A percentile compares a stretch with the other conserved stretches of the same genome.
Evolutionary conservation across 495 filamentous ascomycete species (phyloP).

Genomic region (Articulospora tetracladia): DNA sequence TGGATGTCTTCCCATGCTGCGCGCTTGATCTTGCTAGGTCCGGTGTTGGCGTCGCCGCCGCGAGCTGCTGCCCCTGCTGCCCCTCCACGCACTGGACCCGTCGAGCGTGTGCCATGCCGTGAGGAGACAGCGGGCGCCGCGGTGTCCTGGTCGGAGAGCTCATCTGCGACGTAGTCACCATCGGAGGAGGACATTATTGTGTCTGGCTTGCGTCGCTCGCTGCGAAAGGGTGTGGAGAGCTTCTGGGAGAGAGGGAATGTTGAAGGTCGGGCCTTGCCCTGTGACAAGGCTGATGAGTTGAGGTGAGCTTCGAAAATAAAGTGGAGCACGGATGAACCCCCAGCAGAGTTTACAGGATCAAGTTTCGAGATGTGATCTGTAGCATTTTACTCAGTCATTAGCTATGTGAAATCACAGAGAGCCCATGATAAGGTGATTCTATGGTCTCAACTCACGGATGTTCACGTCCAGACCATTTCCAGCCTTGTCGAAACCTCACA

Average conservation of each 20-base stretch:
- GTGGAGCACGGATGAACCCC: background rate
- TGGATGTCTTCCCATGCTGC: constrained; percentile 50
- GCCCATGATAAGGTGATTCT: too few species aligned
- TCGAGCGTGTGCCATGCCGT: constrained; percentile 36
- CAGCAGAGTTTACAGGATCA: too few species aligned
- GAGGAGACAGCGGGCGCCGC: constrained; percentile 45
- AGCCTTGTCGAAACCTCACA: too few species aligned
- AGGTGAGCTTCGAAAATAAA: background rate
- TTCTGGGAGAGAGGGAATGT: constrained; percentile 11
- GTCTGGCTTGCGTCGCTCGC: background rate
- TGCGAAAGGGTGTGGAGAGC: background rate
- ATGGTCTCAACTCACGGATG: too few species aligned
- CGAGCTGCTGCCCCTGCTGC: constrained; percentile 16
- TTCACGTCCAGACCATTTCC: too few species aligned
- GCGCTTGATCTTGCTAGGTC: constrained; percentile 32
- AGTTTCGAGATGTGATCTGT: too few species aligned
- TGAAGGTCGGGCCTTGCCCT: background rate
- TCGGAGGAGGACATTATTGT: constrained; percentile 68
- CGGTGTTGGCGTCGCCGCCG: constrained; percentile 28
- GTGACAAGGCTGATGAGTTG: constrained; percentile 1
- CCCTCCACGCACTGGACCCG: constrained; percentile 16
- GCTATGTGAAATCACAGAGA: too few species aligned
- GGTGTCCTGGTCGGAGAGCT: constrained; percentile 69
- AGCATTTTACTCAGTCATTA: too few species aligned
- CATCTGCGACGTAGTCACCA: constrained; percentile 73